phyloP scores from a whole-genome alignment of 1,284 basidiomycete species.

The Neotropicomus parvogracilis region DNA sequence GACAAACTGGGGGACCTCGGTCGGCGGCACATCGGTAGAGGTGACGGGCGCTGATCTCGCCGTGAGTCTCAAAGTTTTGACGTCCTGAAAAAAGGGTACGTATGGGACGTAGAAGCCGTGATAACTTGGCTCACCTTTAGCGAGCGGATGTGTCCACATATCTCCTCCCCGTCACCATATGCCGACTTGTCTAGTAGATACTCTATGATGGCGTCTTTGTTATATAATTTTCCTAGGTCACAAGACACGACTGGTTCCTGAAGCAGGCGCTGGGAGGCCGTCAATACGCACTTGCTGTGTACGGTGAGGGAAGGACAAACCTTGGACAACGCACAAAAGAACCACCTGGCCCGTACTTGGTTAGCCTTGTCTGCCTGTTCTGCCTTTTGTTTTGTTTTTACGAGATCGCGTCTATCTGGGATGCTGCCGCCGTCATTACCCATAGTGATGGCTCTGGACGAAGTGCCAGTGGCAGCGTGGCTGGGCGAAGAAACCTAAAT shows the following conservation, averaged over 20 bases:
- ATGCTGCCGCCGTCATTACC: conserved; percentile 87
- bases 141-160: conserved; percentile 83
- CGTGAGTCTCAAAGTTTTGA: conserved; percentile 78
- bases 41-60: conserved; percentile 54
- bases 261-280: conserved; percentile 59
- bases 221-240: conserved; percentile 87
- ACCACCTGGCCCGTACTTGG: conserved; percentile 82
- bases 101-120: background rate
- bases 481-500: conserved; percentile 4
- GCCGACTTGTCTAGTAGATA: conserved; percentile 75
- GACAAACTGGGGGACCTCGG: conserved; percentile 66
- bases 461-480: conserved; percentile 1
- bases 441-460: conserved; percentile 41
- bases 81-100: conserved; percentile 52
- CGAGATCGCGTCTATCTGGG: conserved; percentile 77
- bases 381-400: conserved; percentile 72
- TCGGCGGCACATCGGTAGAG: conserved; percentile 36
- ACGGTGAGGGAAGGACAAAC: conserved; percentile 39
- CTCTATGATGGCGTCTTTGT: conserved; percentile 88
- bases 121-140: conserved; percentile 63
- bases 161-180: conserved; percentile 80
- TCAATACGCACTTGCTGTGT: conserved; percentile 8
- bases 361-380: conserved; percentile 86
- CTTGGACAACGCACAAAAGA: conserved; percentile 90
- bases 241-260: conserved; percentile 86